Evolutionary conservation across 192 early-diverging fungal genomes (phyloP), one percentile per base, ranked within the genome.

Genomic region (Linnemannia zychae): DNA sequence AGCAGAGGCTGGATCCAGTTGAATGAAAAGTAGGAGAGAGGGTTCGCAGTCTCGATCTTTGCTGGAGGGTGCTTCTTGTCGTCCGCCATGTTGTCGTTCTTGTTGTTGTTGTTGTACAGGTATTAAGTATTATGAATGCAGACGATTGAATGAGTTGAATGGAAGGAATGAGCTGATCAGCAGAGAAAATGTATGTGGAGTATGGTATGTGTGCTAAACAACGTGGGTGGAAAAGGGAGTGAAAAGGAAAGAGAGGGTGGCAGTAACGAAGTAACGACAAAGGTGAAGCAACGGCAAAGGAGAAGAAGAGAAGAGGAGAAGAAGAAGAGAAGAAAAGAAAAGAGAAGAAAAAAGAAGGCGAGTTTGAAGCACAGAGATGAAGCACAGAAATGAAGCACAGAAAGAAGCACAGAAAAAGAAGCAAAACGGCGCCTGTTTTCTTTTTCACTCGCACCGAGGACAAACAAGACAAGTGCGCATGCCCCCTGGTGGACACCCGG

Each of bases 1-100:
- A 85, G 60, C 63, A 85, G 52, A 15, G 77, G 77, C 50, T 85
- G 83, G 33, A 85, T 85, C 83, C 83, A 85, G 77, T 72, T 79
- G 78, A 85, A 85, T 67, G 83, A 85, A 31, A 85, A 85, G 74
- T 76, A 85, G 17, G 83, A 85, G 47, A 85, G 40, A 24, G 28
- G 36, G 70, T 72, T 76, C 37, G 77, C 77, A 22, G 36, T 66
- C 63, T 79, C 77, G 34, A 85, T 85, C 47, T 18, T 74, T 20
- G 83, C 74, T 15, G 83, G 77, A 18, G 83, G 83, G 15, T 85
- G 68, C 65, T 85, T 85, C 16, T 53, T 18, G n/a, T 74, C 48
- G 6, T 75, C 77, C 4, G 78, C 22, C 78, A 85, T n/a, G n/a
- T n/a, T n/a, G n/a, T n/a, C n/a, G n/a, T n/a, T n/a, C n/a, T n/a